A percentile compares a stretch with the other conserved stretches of the same genome.
Conservation (phyloP, 2,329 filamentous ascomycete species). For the Verticillium isaacii region DNA sequence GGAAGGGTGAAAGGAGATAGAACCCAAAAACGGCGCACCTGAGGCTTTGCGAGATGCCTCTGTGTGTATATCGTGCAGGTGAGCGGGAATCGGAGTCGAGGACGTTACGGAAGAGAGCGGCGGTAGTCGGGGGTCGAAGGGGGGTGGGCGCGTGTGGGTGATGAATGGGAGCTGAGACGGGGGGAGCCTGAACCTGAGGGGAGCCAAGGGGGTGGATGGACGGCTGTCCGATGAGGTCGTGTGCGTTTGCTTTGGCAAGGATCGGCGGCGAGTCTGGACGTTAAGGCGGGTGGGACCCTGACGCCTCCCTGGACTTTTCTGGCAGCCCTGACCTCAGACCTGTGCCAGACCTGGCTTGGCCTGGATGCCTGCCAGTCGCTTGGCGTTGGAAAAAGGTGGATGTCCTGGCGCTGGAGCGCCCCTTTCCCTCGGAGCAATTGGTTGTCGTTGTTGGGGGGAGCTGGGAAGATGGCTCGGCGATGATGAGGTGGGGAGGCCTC, state of each 20-base stretch:
- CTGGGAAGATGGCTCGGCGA: background rate
- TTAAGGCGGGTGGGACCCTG: conserved; percentile 1
- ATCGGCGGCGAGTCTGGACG: conserved; percentile 6
- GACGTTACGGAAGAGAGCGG: background rate
- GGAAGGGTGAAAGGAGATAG: background rate
- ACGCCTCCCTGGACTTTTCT: background rate
- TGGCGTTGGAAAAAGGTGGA: background rate
- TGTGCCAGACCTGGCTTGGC: conserved; percentile 6
- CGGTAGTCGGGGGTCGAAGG: background rate
- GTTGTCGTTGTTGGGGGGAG: background rate
- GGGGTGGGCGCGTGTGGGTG: background rate
- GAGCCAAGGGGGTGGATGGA: conserved; percentile 2
- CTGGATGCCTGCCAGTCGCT: background rate
- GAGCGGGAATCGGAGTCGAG: background rate
- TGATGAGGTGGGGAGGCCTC: background rate
- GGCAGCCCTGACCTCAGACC: conserved; percentile 12
- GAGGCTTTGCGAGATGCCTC: background rate
- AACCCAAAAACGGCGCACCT: background rate
- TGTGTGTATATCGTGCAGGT: background rate
- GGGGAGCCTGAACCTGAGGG: background rate
- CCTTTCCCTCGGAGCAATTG: background rate
- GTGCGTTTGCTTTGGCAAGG: conserved; percentile 9
- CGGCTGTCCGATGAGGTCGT: conserved; percentile 14
- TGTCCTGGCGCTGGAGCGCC: background rate
- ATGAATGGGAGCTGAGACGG: background rate